phyloP scores from a whole-genome alignment of 2,329 filamentous ascomycete genomes.

The Hymenoscyphus repandus region DNA sequence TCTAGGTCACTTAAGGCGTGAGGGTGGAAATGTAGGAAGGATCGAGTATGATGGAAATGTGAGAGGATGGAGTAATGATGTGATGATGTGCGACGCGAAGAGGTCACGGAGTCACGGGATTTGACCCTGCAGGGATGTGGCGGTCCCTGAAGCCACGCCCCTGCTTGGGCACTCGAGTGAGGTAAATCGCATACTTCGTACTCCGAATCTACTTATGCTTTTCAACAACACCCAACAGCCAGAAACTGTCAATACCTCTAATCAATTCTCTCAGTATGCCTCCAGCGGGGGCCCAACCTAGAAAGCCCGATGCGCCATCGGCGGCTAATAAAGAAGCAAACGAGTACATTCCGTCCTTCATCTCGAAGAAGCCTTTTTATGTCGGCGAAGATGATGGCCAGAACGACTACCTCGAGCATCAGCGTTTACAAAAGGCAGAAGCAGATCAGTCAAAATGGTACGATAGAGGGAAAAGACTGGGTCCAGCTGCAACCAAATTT shows the following conservation, averaged over 20 bases:
- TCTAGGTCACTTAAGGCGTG: too few species aligned
- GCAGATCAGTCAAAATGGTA: slow-evolving; percentile 78
- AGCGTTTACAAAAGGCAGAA: slow-evolving; percentile 68
- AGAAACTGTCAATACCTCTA: neutral
- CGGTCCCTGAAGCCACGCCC: too few species aligned
- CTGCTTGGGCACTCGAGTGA: too few species aligned
- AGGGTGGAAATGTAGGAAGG: neutral
- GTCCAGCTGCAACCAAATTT: slow-evolving; percentile 89
- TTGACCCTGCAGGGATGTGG: neutral
- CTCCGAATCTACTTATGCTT: too few species aligned
- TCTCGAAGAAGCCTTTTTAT: slow-evolving; percentile 97
- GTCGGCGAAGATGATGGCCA: slow-evolving; percentile 72
- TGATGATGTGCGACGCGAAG: neutral
- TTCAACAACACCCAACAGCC: neutral
- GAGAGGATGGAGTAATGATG: too few species aligned
- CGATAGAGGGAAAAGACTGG: slow-evolving; percentile 77
- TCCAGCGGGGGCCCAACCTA: slow-evolving; percentile 31
- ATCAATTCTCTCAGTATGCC: slow-evolving; percentile 33
- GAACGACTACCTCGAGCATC: slow-evolving; percentile 92
- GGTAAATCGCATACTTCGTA: neutral
- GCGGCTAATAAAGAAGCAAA: slow-evolving; percentile 79
- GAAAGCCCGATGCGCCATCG: slow-evolving; percentile 30
- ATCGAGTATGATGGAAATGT: too few species aligned
- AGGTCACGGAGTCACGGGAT: neutral
- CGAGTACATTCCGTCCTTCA: slow-evolving; percentile 97